Evolutionary conservation across 768 basidiomycete species (phyloP), one percentile per base, ranked within the genome.

Genomic region (Leccinum rimulosum): DNA sequence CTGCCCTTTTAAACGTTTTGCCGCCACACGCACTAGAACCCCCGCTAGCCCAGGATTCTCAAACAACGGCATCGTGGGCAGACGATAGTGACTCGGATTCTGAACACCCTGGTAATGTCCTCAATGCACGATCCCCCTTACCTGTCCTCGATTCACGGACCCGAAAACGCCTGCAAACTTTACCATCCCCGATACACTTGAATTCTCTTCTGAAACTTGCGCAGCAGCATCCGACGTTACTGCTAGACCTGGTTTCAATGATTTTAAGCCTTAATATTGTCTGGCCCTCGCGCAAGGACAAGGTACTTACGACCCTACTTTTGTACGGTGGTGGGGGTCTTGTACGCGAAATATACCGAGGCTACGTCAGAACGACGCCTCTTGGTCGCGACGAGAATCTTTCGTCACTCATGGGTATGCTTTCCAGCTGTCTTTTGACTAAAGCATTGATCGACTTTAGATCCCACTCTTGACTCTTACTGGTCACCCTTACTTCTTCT

Each of bases 401-500:
- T 27, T 54, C 67, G 9, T 70, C 74, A 2, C 61, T 80, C 27
- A 74, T 67, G 57, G 80, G 82, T 82, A 67, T 48, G 80, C 66
- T 54, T 50, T 11, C 12, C 22, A 9, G 27, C 33, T 43, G 11
- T 55, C 33, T 38, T 59, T 40, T 25, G 5, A 31, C 40, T 6
- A 36, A 11, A 10, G 3, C 48, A 54, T 47, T 66, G 38, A 61
- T 45, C 68, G 6, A 60, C 14, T 55, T 15, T 56, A 81, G 86
- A 86, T 59, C 71, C 79, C 0, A 68, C 75, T 2, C 74, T 82
- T 55, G 75, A 74, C 0, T 27, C 71, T 0, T 71, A 77, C 10
- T 94, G 91, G 85, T 80, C 87, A 0, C 79, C 89, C 3, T 73
- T 98, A 1, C 75, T 98, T 8, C 81, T 97, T 56, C 82, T 95